phyloP scores from a whole-genome alignment of 1,284 basidiomycete species.

The Ceratobasidium sp. region DNA sequence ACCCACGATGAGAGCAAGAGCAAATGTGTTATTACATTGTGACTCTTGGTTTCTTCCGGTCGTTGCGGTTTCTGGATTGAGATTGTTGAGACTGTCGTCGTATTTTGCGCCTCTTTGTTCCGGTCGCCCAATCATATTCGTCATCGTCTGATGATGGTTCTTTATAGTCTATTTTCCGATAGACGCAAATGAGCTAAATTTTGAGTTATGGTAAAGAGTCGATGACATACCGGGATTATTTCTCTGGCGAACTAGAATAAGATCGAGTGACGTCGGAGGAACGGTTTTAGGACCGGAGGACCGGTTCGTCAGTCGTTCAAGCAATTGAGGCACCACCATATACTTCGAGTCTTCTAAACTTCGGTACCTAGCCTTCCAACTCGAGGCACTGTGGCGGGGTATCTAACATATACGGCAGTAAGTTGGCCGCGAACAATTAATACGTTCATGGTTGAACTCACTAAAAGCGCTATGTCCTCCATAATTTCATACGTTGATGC shows the following conservation, averaged over 20 bases:
- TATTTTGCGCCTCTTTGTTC: background rate
- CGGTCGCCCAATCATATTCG: background rate
- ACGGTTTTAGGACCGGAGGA: background rate
- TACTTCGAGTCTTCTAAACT: constrained; percentile 7
- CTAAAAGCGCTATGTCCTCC: constrained; percentile 23
- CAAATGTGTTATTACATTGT: background rate
- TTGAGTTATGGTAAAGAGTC: background rate
- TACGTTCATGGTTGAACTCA: background rate
- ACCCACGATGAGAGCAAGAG: background rate
- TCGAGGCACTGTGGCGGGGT: background rate
- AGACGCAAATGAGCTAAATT: background rate
- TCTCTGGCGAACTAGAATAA: background rate
- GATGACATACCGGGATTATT: background rate
- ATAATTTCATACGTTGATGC: constrained; percentile 27
- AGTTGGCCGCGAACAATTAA: background rate
- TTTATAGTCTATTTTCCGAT: background rate
- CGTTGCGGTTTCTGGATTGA: background rate
- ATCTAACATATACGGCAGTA: background rate
- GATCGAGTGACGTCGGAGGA: background rate
- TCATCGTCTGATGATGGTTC: background rate
- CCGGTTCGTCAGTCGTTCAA: constrained; percentile 21
- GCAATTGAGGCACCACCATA: constrained; percentile 15
- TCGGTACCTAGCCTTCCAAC: background rate
- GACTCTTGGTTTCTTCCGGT: background rate
- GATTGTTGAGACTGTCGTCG: background rate